A percentile compares a stretch with the other conserved stretches of the same genome.
phyloP scores from a whole-genome alignment of 441 rosid genomes.

The Populus hybrid region DNA sequence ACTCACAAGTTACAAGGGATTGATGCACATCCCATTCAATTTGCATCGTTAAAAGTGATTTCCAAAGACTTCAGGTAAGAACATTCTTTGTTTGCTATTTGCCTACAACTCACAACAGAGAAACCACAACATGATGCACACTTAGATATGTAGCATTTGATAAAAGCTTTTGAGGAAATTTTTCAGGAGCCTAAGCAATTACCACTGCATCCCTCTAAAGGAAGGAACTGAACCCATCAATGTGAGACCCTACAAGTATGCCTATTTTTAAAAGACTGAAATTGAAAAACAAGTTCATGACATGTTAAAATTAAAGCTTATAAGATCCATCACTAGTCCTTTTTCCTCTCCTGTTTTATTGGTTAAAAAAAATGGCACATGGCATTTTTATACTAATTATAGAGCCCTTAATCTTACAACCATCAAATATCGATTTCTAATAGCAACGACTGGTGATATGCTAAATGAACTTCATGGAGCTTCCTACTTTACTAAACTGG shows the following conservation, averaged over 20 bases:
- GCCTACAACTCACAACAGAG: not conserved
- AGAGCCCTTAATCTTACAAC: not conserved
- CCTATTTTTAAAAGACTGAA: not conserved
- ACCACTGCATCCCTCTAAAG: too few relatives aligned
- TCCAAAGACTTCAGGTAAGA: not conserved
- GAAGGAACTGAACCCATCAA: not conserved
- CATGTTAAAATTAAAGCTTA: not conserved
- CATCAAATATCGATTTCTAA: too few relatives aligned
- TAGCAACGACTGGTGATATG: not conserved
- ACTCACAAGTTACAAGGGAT: too few relatives aligned
- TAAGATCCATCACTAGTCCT: not conserved
- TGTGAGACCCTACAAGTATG: not conserved
- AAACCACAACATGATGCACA: not conserved
- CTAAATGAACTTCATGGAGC: not conserved
- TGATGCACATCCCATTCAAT: not conserved
- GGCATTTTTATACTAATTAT: not conserved
- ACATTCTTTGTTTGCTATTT: not conserved
- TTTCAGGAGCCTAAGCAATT: not conserved
- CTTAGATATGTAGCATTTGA: not conserved
- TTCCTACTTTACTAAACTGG: not conserved
- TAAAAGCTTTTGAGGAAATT: not conserved
- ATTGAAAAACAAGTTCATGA: not conserved
- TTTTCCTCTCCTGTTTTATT: not conserved
- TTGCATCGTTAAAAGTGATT: not conserved
- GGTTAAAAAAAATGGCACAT: not conserved